Conservation (phyloP, 257 asterid species). For the Penstemon davidsonii region DNA sequence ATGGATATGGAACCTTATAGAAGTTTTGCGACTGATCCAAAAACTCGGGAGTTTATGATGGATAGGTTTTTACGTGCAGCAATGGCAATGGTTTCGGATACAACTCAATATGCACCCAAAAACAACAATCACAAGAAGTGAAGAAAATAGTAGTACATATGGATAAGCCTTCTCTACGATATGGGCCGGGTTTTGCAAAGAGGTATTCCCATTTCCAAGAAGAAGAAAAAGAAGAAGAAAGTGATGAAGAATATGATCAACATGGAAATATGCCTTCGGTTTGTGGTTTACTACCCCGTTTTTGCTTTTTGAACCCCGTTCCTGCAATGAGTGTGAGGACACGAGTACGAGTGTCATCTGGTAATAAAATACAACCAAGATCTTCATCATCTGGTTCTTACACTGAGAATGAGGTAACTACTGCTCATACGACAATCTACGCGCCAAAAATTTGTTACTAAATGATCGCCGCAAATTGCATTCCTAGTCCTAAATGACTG, state of each 20-base stretch:
- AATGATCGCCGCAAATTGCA: no score
- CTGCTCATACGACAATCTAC: not conserved
- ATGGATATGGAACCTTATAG: conserved; percentile 38
- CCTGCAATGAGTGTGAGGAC: conserved; percentile 67
- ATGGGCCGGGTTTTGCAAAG: conserved; percentile 75
- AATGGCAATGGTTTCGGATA: conserved; percentile 54
- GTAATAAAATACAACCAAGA: conserved; percentile 41
- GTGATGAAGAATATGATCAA: conserved; percentile 53
- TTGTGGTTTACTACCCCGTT: conserved; percentile 80
- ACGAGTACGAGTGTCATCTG: conserved; percentile 45
- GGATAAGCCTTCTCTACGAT: conserved; percentile 61
- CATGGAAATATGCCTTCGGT: conserved; percentile 35
- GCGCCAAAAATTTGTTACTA: not conserved
- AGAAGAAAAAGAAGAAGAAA: conserved; percentile 33
- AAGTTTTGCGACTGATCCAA: conserved; percentile 39
- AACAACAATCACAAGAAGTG: conserved; percentile 41
- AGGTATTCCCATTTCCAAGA: conserved; percentile 38
- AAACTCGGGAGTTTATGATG: conserved; percentile 62
- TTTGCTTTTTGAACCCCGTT: conserved; percentile 65
- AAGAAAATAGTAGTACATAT: conserved; percentile 36
- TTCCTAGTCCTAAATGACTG: conserved; percentile 35
- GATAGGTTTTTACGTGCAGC: conserved; percentile 95
- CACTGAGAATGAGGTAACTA: conserved; percentile 54
- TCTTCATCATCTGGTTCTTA: conserved; percentile 51
- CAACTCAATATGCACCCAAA: conserved; percentile 45